Percentiles rank a stretch among this genome's conserved stretches.
Conservation (phyloP, 2,329 filamentous ascomycete species). For the Apiospora koreana region DNA sequence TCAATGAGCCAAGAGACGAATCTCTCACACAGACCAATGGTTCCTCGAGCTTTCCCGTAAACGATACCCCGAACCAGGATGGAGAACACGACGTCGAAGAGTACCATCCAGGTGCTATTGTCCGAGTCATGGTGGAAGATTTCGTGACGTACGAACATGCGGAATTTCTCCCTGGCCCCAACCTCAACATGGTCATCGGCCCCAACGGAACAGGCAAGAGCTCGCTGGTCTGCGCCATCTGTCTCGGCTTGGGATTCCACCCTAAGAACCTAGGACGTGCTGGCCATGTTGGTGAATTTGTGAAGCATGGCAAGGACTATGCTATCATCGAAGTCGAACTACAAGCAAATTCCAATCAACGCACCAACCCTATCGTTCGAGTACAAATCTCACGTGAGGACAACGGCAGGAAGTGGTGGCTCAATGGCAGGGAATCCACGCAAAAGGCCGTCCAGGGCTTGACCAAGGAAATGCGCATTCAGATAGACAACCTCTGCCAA, state of each 20-base stretch:
- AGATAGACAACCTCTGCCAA: slow-evolving; percentile 97
- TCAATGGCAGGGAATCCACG: slow-evolving; percentile 67
- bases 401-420: slow-evolving; percentile 75
- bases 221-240: slow-evolving; percentile 95
- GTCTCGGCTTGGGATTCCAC: slow-evolving; percentile 83
- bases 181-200: slow-evolving; percentile 97
- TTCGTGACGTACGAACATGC: slow-evolving; percentile 95
- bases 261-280: slow-evolving; percentile 83
- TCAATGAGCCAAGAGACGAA: not conserved
- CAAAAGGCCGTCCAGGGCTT: slow-evolving; percentile 68
- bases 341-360: slow-evolving; percentile 60
- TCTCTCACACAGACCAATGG: slow-evolving; percentile 16
- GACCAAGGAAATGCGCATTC: slow-evolving; percentile 76
- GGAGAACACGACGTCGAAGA: slow-evolving; percentile 19
- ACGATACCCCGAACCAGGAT: not conserved
- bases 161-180: slow-evolving; percentile 88
- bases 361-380: slow-evolving; percentile 70
- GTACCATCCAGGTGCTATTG: slow-evolving; percentile 79
- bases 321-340: slow-evolving; percentile 92
- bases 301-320: slow-evolving; percentile 81
- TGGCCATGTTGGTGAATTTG: slow-evolving; percentile 82
- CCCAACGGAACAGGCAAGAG: slow-evolving; percentile 99
- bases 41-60: slow-evolving; percentile 11
- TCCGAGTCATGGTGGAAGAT: slow-evolving; percentile 81
- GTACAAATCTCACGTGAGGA: slow-evolving; percentile 80